Conservation (phyloP, 2,329 filamentous ascomycete genomes). For the Fusarium sarcochroum region DNA sequence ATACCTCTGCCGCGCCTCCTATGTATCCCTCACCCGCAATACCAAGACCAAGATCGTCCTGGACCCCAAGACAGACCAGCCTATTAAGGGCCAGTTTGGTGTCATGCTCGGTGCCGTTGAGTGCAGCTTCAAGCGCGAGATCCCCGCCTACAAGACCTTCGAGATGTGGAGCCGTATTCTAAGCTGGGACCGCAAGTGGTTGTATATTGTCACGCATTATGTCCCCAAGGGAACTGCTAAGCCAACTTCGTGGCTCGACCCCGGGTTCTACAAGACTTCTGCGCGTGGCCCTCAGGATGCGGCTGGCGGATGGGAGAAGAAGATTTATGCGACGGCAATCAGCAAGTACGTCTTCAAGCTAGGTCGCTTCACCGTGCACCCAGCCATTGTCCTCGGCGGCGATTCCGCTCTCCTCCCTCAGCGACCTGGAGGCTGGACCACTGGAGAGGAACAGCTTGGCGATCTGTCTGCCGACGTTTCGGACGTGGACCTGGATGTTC, state of each 20-base stretch:
- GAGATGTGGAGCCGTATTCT: conserved; percentile 81
- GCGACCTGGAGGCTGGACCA: conserved; percentile 75
- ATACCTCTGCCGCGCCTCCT: conserved; percentile 73
- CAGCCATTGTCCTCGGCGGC: conserved; percentile 79
- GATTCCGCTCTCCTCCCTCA: conserved; percentile 79
- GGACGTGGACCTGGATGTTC: conserved; percentile 53
- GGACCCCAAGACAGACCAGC: conserved; percentile 62
- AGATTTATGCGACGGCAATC: conserved; percentile 78
- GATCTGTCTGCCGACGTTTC: conserved; percentile 56
- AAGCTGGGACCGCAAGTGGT: conserved; percentile 85
- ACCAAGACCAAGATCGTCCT: conserved; percentile 64
- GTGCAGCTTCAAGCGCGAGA: conserved; percentile 81
- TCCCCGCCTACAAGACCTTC: conserved; percentile 76
- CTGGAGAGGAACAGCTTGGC: conserved; percentile 60
- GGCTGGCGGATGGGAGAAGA: conserved; percentile 68
- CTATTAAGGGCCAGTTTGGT: conserved; percentile 67
- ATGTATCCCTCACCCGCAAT: conserved; percentile 67
- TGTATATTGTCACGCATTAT: conserved; percentile 82
- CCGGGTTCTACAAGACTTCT: conserved; percentile 58
- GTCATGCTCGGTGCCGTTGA: conserved; percentile 81
- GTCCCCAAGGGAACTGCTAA: conserved; percentile 72
- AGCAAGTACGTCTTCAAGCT: conserved; percentile 89
- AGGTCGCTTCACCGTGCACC: conserved; percentile 85
- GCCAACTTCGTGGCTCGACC: conserved; percentile 68
- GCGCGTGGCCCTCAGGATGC: conserved; percentile 56